Conservation (phyloP, 805 yeast species). For the Candida arabinofermentans region DNA sequence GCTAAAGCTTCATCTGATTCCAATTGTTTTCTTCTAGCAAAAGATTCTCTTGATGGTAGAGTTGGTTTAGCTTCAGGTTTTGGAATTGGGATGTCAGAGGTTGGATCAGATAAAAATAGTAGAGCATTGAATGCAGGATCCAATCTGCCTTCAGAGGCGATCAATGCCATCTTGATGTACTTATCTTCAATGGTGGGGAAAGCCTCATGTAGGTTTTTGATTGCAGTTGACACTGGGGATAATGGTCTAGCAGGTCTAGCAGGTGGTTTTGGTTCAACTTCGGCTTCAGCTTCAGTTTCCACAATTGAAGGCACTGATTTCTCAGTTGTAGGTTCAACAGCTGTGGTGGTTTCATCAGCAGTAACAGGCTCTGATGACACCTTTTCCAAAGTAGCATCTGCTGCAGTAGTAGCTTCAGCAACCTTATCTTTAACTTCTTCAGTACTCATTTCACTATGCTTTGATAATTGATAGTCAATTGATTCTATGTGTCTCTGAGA, state of each 20-base stretch:
- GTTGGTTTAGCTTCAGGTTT: constrained; percentile 30
- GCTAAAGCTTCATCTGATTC: constrained; percentile 75
- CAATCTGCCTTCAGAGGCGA: constrained; percentile 77
- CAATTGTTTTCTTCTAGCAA: constrained; percentile 27
- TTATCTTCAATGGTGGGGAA: constrained; percentile 76
- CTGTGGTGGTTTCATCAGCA: background rate
- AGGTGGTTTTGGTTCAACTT: constrained; percentile 36
- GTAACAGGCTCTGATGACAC: background rate
- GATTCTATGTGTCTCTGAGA: background rate
- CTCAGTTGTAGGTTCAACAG: background rate
- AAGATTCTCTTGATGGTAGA: constrained; percentile 30
- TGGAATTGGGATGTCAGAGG: constrained; percentile 50
- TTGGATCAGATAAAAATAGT: constrained; percentile 73
- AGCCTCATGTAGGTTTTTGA: constrained; percentile 70
- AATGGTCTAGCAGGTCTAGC: constrained; percentile 57
- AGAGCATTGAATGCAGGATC: constrained; percentile 90
- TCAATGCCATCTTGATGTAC: constrained; percentile 69
- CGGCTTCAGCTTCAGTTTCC: constrained; percentile 2
- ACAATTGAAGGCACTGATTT: background rate
- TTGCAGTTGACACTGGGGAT: constrained; percentile 52
- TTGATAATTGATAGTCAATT: background rate
- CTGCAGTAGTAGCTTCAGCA: constrained; percentile 1
- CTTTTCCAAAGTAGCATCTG: background rate
- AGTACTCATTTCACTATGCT: constrained; percentile 5
- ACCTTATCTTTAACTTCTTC: constrained; percentile 3